A percentile compares a stretch with the other conserved stretches of the same genome.
Conservation (phyloP, 768 basidiomycete genomes). For the Rubroboletus satanas region DNA sequence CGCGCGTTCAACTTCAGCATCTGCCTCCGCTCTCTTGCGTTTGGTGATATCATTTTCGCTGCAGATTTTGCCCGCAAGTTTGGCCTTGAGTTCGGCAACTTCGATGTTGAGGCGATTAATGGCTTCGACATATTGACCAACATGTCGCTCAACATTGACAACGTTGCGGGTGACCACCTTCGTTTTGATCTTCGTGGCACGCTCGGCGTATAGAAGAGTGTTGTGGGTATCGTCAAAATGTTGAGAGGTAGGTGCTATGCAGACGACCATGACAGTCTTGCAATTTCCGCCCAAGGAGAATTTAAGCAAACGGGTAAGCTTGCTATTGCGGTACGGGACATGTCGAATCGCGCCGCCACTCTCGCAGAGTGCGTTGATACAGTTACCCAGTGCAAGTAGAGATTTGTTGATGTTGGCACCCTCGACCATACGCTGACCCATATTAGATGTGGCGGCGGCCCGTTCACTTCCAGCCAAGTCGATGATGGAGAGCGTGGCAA, state of each 20-base stretch:
- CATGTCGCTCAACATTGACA: slow-evolving; percentile 91
- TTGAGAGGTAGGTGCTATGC: slow-evolving; percentile 88
- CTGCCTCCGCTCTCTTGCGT: slow-evolving; percentile 69
- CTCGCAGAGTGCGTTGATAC: slow-evolving; percentile 97
- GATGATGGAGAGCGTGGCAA: slow-evolving; percentile 95
- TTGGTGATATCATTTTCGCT: slow-evolving; percentile 59
- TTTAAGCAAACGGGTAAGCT: slow-evolving; percentile 94
- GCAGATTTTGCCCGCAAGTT: slow-evolving; percentile 67
- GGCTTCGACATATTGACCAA: slow-evolving; percentile 92
- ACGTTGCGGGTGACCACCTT: slow-evolving; percentile 95
- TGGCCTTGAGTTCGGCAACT: slow-evolving; percentile 82
- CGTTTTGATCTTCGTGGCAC: slow-evolving; percentile 97
- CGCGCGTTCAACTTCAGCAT: slow-evolving; percentile 68
- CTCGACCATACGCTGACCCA: slow-evolving; percentile 97
- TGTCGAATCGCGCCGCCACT: slow-evolving; percentile 85
- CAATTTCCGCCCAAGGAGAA: slow-evolving; percentile 98
- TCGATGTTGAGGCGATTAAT: slow-evolving; percentile 85
- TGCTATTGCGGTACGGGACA: slow-evolving; percentile 96
- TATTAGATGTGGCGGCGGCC: slow-evolving; percentile 93
- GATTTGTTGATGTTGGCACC: slow-evolving; percentile 99
- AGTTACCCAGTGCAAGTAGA: slow-evolving; percentile 93
- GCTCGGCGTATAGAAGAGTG: slow-evolving; percentile 94
- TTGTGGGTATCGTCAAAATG: slow-evolving; percentile 99
- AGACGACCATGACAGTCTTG: slow-evolving; percentile 99
- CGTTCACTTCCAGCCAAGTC: slow-evolving; percentile 97